phyloP scores from a whole-genome alignment of 768 basidiomycete genomes.

The Calocybe indica region DNA sequence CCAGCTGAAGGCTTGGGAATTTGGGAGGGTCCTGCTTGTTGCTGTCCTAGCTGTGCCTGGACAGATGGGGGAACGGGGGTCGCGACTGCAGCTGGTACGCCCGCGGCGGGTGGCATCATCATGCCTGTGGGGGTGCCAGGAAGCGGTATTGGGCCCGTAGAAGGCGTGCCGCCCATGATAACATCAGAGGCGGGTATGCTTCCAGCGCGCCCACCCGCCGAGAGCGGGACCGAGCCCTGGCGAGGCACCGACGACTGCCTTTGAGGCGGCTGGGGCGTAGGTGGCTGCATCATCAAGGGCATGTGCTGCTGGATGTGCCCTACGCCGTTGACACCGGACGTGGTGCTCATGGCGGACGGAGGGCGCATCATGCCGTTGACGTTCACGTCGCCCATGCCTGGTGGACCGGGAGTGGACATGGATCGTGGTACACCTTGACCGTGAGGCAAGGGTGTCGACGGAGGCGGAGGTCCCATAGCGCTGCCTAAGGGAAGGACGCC shows the following conservation, averaged over 20 bases:
- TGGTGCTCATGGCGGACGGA: not conserved
- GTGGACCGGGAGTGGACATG: too few relatives aligned
- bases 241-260: slow-evolving; percentile 7
- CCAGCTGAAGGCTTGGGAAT: not conserved
- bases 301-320: not conserved
- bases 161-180: not conserved
- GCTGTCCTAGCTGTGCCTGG: not conserved
- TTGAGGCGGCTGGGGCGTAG: slow-evolving; percentile 1
- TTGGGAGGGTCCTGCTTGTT: too few relatives aligned
- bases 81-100: too few relatives aligned
- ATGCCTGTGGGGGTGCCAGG: too few relatives aligned
- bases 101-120: too few relatives aligned
- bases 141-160: not conserved
- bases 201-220: slow-evolving; percentile 2
- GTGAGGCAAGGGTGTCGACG: too few relatives aligned
- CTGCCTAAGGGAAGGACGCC: not conserved
- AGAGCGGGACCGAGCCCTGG: slow-evolving; percentile 3
- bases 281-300: not conserved
- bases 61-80: not conserved
- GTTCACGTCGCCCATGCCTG: too few relatives aligned
- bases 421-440: too few relatives aligned
- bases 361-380: too few relatives aligned
- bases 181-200: not conserved
- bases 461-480: slow-evolving; percentile 15
- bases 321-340: slow-evolving; percentile 1